phyloP scores from a whole-genome alignment of 176 grass and related monocot genomes.

The Carex littledalei region DNA sequence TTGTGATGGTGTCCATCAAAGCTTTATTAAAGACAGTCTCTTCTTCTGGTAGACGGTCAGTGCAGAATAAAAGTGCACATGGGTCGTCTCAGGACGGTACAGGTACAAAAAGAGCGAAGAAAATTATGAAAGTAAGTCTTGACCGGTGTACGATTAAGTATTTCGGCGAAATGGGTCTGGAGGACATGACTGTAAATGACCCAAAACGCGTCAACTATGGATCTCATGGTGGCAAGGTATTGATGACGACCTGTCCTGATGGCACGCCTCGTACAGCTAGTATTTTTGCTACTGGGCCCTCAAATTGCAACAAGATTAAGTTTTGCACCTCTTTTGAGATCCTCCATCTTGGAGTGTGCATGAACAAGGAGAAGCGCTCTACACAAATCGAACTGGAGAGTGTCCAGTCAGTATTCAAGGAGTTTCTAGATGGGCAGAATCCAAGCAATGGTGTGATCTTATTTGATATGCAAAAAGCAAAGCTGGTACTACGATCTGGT shows the following conservation, averaged over 20 bases:
- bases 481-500: constrained; percentile 79
- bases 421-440: constrained; percentile 53
- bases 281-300: constrained; percentile 41
- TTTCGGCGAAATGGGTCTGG: constrained; percentile 60
- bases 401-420: constrained; percentile 50
- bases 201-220: constrained; percentile 94
- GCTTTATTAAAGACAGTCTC: constrained; percentile 54
- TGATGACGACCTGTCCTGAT: constrained; percentile 52
- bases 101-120: constrained; percentile 29
- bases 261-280: constrained; percentile 68
- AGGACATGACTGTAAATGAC: constrained; percentile 78
- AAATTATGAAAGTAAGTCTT: constrained; percentile 63
- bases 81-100: constrained; percentile 46
- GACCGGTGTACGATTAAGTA: constrained; percentile 56
- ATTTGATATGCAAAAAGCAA: constrained; percentile 72
- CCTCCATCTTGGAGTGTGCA: constrained; percentile 39
- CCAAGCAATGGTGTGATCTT: constrained; percentile 43
- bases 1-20: constrained; percentile 62
- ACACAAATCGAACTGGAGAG: constrained; percentile 76
- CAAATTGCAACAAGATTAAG: constrained; percentile 56
- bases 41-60: constrained; percentile 50
- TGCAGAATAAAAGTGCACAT: constrained; percentile 32
- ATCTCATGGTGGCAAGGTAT: constrained; percentile 71
- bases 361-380: constrained; percentile 87
- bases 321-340: constrained; percentile 83